Conservation (phyloP, 176 grass and related monocot species). For the Zoysia pacifica region DNA sequence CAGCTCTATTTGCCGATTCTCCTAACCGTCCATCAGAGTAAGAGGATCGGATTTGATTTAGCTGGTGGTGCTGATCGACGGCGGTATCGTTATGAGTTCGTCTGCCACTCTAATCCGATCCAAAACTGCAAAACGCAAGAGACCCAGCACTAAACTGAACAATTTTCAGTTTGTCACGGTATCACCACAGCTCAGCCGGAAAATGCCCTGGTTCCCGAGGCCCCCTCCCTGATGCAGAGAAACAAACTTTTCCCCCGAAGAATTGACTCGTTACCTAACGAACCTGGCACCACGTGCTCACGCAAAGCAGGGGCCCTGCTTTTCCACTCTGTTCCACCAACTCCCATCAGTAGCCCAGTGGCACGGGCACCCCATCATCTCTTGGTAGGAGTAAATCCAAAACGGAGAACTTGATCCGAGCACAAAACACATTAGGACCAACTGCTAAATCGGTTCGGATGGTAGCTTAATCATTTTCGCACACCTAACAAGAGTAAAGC, state of each 20-base stretch:
- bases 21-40: background rate
- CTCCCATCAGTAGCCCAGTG: background rate
- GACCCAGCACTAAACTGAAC: background rate
- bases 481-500: slow-evolving; percentile 41
- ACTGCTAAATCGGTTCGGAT: slow-evolving; percentile 4
- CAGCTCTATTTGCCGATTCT: background rate
- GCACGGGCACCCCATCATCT: background rate
- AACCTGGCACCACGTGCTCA: slow-evolving; percentile 28
- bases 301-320: slow-evolving; percentile 5
- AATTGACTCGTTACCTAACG: slow-evolving; percentile 34
- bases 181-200: no score
- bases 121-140: background rate
- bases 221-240: background rate
- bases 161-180: background rate
- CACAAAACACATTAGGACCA: slow-evolving; percentile 22
- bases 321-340: slow-evolving; percentile 27
- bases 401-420: slow-evolving; percentile 19
- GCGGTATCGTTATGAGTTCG: background rate
- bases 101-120: background rate
- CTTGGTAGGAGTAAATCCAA: slow-evolving; percentile 42
- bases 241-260: background rate
- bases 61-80: no score
- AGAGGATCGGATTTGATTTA: no score
- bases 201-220: background rate
- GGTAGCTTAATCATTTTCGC: background rate